These are phyloP conservation scores for Albophoma yamanashiensis DNA, from an alignment of 2,329 filamentous ascomycete genomes.

Conservation along the genomic window DNA sequence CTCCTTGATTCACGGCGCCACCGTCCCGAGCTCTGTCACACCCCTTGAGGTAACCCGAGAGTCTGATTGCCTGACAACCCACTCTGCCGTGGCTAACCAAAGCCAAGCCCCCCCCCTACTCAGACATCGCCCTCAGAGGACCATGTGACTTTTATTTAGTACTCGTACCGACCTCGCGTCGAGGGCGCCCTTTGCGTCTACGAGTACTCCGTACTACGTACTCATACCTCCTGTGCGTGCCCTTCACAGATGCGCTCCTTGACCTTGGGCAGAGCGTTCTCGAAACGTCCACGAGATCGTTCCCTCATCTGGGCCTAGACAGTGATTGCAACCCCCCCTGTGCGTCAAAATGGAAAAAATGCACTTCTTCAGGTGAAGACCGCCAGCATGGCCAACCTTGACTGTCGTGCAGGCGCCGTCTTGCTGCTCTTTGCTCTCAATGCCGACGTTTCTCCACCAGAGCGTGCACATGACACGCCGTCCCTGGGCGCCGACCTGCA, in stretches of 20 bases:
- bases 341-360: too few species aligned
- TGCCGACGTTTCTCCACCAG: background rate
- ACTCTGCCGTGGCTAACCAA: conserved; percentile 1
- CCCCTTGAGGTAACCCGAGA: background rate
- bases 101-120: conserved; percentile 5
- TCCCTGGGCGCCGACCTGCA: background rate
- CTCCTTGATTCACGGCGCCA: background rate
- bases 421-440: background rate
- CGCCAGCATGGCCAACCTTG: background rate
- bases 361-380: background rate
- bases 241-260: background rate
- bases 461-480: background rate
- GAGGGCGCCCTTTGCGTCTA: background rate
- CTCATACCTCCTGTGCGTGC: too few species aligned
- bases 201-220: too few species aligned
- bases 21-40: background rate
- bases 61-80: background rate
- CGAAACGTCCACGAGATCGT: background rate
- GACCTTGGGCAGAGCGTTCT: background rate
- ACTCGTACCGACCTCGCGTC: conserved; percentile 3
- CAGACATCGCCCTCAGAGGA: conserved; percentile 4
- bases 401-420: background rate
- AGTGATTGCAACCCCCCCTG: background rate
- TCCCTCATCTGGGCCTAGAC: background rate
- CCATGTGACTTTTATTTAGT: conserved; percentile 3